Evolutionary conservation across 192 early-diverging fungal genomes (phyloP).

Genomic region (Funneliformis geosporum): DNA sequence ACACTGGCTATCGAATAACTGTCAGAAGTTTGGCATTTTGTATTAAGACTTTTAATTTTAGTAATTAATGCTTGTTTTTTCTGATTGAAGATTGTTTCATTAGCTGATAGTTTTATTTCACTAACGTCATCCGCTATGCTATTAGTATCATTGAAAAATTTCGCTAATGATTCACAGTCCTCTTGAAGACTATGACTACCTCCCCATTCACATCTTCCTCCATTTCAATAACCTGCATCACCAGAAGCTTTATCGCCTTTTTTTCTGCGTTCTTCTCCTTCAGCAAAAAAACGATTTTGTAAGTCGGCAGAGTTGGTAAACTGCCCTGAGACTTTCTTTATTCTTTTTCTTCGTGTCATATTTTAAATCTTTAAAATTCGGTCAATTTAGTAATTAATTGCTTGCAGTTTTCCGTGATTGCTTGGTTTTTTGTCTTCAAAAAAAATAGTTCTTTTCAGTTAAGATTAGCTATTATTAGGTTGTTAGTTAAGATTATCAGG

Average conservation of each 20-base stretch:
- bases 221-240: conserved; percentile 22
- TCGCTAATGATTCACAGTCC: conserved; percentile 16
- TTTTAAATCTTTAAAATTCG: neutral
- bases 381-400: too few relatives aligned
- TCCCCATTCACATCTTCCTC: conserved; percentile 10
- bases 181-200: conserved; percentile 3
- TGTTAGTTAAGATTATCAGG: too few relatives aligned
- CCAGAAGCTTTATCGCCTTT: too few relatives aligned
- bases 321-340: neutral
- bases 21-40: neutral
- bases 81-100: conserved; percentile 6
- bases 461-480: too few relatives aligned
- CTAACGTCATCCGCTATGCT: neutral
- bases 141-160: conserved; percentile 8
- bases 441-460: too few relatives aligned
- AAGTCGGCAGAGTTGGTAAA: neutral
- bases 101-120: neutral
- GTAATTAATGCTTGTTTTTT: conserved; percentile 7
- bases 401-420: too few relatives aligned
- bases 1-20: conserved; percentile 11
- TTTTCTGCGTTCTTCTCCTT: neutral
- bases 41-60: conserved; percentile 2
- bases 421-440: too few relatives aligned
- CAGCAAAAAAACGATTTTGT: neutral
- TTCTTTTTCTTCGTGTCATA: neutral